A percentile compares a stretch with the other conserved stretches of the same genome.
These are phyloP conservation scores for Alternaria burnsii DNA, from an alignment of 2,329 filamentous ascomycete genomes.

Conservation along the genomic window DNA sequence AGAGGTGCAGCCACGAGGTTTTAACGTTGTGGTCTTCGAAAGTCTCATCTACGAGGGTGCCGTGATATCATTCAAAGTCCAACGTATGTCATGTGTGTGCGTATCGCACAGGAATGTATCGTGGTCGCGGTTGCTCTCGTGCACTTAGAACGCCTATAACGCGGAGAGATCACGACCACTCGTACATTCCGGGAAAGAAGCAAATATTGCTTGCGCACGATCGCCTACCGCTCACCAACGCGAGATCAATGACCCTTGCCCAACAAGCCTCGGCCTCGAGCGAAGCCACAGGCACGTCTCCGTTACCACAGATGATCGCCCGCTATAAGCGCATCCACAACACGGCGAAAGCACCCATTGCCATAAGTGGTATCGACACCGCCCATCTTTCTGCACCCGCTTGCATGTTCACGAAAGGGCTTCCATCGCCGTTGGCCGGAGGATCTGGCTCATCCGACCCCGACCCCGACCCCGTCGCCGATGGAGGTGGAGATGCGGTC, in stretches of 20 bases:
- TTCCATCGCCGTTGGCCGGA: conserved; percentile 32
- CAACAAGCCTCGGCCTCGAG: too few relatives aligned
- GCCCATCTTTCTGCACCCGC: conserved; percentile 25
- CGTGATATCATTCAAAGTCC: background rate
- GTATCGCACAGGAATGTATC: background rate
- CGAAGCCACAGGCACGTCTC: too few relatives aligned
- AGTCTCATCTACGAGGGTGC: background rate
- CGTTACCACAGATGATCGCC: background rate
- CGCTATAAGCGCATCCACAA: background rate
- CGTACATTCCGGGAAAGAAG: background rate
- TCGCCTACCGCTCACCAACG: background rate
- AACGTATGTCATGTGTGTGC: background rate
- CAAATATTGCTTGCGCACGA: background rate
- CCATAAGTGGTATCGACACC: conserved; percentile 14
- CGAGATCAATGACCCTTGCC: too few relatives aligned
- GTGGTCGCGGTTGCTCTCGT: background rate
- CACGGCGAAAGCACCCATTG: conserved; percentile 17
- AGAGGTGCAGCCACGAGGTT: background rate
- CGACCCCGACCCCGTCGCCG: background rate
- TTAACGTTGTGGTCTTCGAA: background rate
- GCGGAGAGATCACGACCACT: too few relatives aligned
- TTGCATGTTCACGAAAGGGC: conserved; percentile 40
- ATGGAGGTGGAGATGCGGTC: background rate
- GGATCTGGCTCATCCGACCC: conserved; percentile 15
- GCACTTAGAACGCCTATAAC: background rate